Evolutionary conservation across 169 alveolate genomes (phyloP).

Genomic region (Plasmodium cynomolgi): DNA sequence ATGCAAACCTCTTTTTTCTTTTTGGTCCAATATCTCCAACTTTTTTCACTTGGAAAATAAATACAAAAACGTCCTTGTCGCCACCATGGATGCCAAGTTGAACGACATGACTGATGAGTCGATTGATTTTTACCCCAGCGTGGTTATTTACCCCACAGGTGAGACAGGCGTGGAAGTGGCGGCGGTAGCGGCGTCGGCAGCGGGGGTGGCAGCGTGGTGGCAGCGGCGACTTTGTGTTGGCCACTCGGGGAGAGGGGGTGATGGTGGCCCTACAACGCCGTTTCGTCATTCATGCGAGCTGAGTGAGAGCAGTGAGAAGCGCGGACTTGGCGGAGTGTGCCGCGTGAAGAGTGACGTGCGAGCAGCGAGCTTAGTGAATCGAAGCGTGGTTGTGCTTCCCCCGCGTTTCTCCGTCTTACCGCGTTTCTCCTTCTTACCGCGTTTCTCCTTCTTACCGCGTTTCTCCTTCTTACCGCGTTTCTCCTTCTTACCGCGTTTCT

Average conservation of each 20-base stretch:
- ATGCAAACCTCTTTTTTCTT: conserved; percentile 46
- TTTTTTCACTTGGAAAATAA: conserved; percentile 49
- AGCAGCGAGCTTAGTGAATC: too few relatives aligned
- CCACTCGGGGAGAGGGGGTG: background rate
- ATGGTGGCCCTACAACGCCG: background rate
- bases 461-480: background rate
- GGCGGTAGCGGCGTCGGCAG: background rate
- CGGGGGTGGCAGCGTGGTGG: background rate
- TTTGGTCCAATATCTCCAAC: conserved; percentile 45
- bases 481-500: background rate
- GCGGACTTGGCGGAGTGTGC: background rate
- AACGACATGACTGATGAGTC: conserved; percentile 68
- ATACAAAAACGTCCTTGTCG: conserved; percentile 47
- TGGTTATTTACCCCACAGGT: conserved; percentile 66
- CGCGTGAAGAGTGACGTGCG: too few relatives aligned
- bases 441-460: background rate
- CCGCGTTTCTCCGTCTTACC: background rate
- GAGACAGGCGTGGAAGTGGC: background rate
- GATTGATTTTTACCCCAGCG: conserved; percentile 31
- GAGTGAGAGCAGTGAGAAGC: background rate
- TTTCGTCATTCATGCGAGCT: background rate
- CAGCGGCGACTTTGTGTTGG: background rate
- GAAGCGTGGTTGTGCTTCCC: background rate
- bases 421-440: background rate
- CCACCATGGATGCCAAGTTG: conserved; percentile 71